Percentiles rank a stretch among this genome's conserved stretches.
Evolutionary conservation across 2,329 filamentous ascomycete genomes (phyloP).

Genomic region (Gnomoniopsis sp.): DNA sequence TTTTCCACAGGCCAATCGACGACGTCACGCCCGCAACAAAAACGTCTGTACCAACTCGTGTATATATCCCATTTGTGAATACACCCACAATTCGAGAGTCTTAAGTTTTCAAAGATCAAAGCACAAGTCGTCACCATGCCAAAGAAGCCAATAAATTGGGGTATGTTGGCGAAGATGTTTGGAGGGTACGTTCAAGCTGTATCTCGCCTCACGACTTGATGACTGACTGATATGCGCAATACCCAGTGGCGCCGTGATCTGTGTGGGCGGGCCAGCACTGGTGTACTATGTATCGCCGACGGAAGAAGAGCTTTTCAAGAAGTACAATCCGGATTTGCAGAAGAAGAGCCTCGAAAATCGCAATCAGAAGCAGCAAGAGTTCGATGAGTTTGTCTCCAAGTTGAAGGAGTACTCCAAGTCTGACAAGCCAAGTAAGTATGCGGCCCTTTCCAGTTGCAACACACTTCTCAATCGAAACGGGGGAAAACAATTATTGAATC

Average conservation of each 20-base stretch:
- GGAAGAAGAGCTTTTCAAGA: slow-evolving; percentile 88
- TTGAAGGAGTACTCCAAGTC: slow-evolving; percentile 89
- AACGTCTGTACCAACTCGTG: not conserved
- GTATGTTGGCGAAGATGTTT: slow-evolving; percentile 66
- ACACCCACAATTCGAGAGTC: not conserved
- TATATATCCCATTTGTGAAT: not conserved
- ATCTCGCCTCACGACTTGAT: slow-evolving; percentile 11
- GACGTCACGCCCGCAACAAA: not conserved
- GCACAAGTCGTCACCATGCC: slow-evolving; percentile 30
- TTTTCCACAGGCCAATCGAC: not conserved
- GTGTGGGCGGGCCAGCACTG: slow-evolving; percentile 81
- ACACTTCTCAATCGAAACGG: no score
- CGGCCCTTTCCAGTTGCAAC: not conserved
- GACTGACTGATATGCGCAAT: slow-evolving; percentile 11
- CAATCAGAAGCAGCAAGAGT: slow-evolving; percentile 74
- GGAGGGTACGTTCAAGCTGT: slow-evolving; percentile 51
- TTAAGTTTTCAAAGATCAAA: not conserved
- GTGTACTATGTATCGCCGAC: slow-evolving; percentile 77
- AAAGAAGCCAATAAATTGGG: slow-evolving; percentile 51
- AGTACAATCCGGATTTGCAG: slow-evolving; percentile 93
- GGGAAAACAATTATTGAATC: not conserved
- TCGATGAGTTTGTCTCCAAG: slow-evolving; percentile 79
- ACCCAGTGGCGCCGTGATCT: slow-evolving; percentile 64
- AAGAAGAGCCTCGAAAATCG: slow-evolving; percentile 79
- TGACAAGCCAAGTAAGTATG: slow-evolving; percentile 77